phyloP scores from a whole-genome alignment of 768 basidiomycete species.

The Cubamyces sp. region DNA sequence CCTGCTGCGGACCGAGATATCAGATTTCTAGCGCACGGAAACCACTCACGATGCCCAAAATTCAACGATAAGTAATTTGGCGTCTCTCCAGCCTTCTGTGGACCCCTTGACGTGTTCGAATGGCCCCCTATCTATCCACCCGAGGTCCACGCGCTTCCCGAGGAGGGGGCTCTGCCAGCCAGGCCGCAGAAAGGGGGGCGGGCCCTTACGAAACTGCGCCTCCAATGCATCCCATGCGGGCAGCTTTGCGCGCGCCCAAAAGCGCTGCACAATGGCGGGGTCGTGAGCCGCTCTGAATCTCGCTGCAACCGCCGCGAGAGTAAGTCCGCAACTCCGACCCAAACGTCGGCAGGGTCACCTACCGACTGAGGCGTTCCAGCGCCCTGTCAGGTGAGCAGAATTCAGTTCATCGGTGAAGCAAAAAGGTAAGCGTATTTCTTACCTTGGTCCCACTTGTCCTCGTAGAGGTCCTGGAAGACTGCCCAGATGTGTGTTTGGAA shows the following conservation, averaged over 20 bases:
- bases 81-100: constrained; percentile 34
- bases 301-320: constrained; percentile 16
- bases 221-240: constrained; percentile 35
- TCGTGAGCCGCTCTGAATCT: constrained; percentile 32
- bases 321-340: constrained; percentile 9
- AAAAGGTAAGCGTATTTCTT: neutral
- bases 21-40: neutral
- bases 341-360: constrained; percentile 7
- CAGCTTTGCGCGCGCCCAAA: constrained; percentile 31
- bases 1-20: neutral
- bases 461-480: constrained; percentile 35
- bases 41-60: constrained; percentile 38
- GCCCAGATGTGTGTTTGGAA: constrained; percentile 33
- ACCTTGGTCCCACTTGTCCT: constrained; percentile 37
- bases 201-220: constrained; percentile 34
- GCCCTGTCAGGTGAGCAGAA: constrained; percentile 2
- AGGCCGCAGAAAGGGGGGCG: constrained; percentile 36
- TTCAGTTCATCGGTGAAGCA: neutral
- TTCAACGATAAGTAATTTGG: constrained; percentile 35
- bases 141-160: constrained; percentile 32
- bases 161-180: constrained; percentile 37
- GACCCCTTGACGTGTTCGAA: constrained; percentile 33
- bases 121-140: constrained; percentile 33
- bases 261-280: constrained; percentile 29
- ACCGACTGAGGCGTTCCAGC: constrained; percentile 34